phyloP scores from a whole-genome alignment of 2,329 filamentous ascomycete species.

The Balansia obtecta region DNA sequence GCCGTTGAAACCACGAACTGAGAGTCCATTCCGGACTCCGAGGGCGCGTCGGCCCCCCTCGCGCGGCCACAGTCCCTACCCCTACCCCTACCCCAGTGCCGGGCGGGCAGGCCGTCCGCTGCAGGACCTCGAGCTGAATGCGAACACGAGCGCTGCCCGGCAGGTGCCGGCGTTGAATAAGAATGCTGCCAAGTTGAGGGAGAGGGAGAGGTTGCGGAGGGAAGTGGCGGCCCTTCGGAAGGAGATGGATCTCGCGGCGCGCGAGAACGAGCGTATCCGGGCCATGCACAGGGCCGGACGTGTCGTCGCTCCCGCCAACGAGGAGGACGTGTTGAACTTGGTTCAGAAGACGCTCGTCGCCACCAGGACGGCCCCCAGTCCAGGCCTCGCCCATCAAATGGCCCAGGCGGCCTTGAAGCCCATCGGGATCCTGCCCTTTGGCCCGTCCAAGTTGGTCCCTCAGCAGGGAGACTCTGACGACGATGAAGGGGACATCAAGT shows the following conservation, averaged over 20 bases:
- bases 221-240: constrained; percentile 44
- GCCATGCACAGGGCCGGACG: constrained; percentile 27
- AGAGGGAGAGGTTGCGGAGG: constrained; percentile 38
- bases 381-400: constrained; percentile 25
- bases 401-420: constrained; percentile 38
- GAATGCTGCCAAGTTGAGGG: constrained; percentile 35
- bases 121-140: constrained; percentile 4
- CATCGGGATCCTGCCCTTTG: constrained; percentile 38
- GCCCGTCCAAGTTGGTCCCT: constrained; percentile 20
- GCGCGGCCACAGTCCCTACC: no score
- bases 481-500: constrained; percentile 32
- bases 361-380: constrained; percentile 16
- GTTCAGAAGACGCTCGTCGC: constrained; percentile 28
- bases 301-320: constrained; percentile 19
- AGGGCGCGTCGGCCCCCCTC: constrained; percentile 5
- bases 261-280: constrained; percentile 45
- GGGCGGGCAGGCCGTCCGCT: neutral
- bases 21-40: constrained; percentile 13
- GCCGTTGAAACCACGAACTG: constrained; percentile 33
- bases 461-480: constrained; percentile 14
- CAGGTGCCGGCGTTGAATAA: constrained; percentile 28
- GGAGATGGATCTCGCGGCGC: constrained; percentile 43
- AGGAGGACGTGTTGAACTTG: constrained; percentile 27
- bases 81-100: neutral
- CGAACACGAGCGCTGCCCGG: constrained; percentile 25